Base-by-base conservation (phyloP, 1,284 basidiomycete species). In the Phylloboletellus chloephorus region DNA sequence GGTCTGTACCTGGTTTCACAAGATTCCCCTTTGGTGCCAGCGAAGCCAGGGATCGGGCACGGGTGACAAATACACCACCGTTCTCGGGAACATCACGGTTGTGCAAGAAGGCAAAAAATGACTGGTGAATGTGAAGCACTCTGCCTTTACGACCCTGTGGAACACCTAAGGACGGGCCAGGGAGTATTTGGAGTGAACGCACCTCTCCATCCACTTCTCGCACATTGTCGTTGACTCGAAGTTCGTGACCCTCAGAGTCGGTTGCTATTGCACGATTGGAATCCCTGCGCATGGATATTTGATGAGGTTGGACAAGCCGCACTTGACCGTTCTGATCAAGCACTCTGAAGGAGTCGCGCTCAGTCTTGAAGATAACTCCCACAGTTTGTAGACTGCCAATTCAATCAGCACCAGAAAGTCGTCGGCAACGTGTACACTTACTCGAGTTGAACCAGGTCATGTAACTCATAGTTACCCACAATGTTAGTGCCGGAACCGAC, bases 391-490 rank as follows among this genome's bases (percentile, higher is more conserved):
- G 75, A 64, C 90, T 93, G 49, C 13, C 28, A 40, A 43, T 12
- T 37, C 13, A 21, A 40, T 54, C 13, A 47, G 29, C 3, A 25
- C 2, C 28, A 43, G 48, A 17, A 43, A 35, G 23, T 37, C 20
- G 26, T 44, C 25, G 38, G 34, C 2, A 25, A 16, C 23, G 23
- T 11, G 12, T 16, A 23, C 37, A 31, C 88, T 53, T 61, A 93
- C 90, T 98, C 95, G 16, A 99, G 77, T 71, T 96, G 92, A 25
- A 98, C 93, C 34, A 99, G 70, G 61, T 99, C 93, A 61, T 98
- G 94, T 42, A 98, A 64, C 60, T 98, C 94, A 58, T 94, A 98
- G 53, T 93, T 83, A 20, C 92, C 94, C 39, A 93, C 82, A 29
- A 85, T 77, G 55, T 93, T 94, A 10, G 88, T 86, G 24, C 89